These are phyloP conservation scores for Trebouxia sp. DNA, from an alignment of 139 green algal genomes.

Conservation along the genomic window DNA sequence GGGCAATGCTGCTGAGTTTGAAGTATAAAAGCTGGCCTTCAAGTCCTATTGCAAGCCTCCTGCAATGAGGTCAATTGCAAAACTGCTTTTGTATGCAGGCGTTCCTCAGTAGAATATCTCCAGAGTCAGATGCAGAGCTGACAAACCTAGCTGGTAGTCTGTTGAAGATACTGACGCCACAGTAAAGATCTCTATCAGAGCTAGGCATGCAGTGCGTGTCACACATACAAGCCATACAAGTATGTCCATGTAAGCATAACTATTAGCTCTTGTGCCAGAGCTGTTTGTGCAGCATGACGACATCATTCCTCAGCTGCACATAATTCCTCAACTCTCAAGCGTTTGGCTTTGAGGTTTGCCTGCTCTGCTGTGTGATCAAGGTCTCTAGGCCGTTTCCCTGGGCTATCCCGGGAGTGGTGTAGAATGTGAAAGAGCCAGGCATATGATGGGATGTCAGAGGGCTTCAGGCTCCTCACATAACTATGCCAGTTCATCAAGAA, in stretches of 20 bases:
- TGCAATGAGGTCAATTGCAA: not conserved
- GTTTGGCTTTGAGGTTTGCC: not conserved
- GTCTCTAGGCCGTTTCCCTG: not conserved
- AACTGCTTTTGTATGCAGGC: not conserved
- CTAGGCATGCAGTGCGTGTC: not conserved
- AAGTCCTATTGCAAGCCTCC: too few relatives aligned
- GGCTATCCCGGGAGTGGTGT: not conserved
- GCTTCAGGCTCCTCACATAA: conserved; percentile 2
- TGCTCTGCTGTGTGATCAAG: not conserved
- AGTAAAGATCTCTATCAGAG: too few relatives aligned
- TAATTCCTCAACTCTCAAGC: not conserved
- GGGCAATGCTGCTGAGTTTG: too few relatives aligned
- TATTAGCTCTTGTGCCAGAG: not conserved
- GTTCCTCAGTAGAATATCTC: conserved; percentile 8
- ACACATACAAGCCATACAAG: not conserved
- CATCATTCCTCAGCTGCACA: not conserved
- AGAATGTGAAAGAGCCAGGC: not conserved
- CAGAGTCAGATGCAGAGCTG: not conserved
- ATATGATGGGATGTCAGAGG: conserved; percentile 18
- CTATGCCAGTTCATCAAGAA: conserved; percentile 24
- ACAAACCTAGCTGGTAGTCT: conserved; percentile 7
- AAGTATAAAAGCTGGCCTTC: too few relatives aligned
- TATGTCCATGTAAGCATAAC: not conserved
- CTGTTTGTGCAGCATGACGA: too few relatives aligned
- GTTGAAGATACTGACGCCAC: not conserved